These are phyloP conservation scores for Abrus precatorius DNA, from an alignment of 306 rosid species.

Conservation along the genomic window DNA sequence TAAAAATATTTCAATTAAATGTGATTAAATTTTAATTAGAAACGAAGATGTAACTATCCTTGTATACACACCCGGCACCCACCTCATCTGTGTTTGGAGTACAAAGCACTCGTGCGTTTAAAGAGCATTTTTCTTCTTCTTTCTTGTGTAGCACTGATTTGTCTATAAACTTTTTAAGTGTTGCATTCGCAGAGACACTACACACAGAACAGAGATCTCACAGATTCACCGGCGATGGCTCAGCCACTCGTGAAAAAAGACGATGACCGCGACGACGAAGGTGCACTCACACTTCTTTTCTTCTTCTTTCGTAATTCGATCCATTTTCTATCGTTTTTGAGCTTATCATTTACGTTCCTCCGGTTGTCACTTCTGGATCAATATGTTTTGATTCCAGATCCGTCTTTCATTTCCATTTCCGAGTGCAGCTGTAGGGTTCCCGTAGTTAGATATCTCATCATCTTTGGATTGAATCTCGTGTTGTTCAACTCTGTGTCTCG, in stretches of 20 bases:
- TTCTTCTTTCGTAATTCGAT: constrained; percentile 41
- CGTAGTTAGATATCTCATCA: constrained; percentile 24
- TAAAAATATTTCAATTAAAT: not conserved
- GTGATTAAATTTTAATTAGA: not conserved
- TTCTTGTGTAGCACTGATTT: not conserved
- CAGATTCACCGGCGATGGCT: constrained; percentile 67
- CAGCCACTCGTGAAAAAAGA: constrained; percentile 89
- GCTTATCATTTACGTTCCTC: constrained; percentile 36
- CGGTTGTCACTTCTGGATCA: constrained; percentile 41
- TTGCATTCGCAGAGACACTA: constrained; percentile 32
- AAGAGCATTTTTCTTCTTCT: constrained; percentile 23
- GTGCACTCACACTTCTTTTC: constrained; percentile 43
- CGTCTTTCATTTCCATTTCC: constrained; percentile 40
- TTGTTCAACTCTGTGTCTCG: constrained; percentile 41
- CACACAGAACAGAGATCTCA: constrained; percentile 52
- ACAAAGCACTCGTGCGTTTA: constrained; percentile 32
- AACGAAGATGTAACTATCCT: not conserved
- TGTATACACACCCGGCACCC: not conserved
- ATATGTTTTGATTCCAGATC: constrained; percentile 64
- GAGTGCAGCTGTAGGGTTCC: constrained; percentile 28
- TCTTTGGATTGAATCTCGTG: constrained; percentile 36
- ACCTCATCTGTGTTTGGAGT: constrained; percentile 5
- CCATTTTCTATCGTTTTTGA: constrained; percentile 25
- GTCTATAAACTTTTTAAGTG: constrained; percentile 31
- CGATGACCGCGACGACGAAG: constrained; percentile 98